Percentiles rank a stretch among this genome's conserved stretches.
phyloP scores from a whole-genome alignment of 345 rosid species.

The Mallotus nudiflorus region DNA sequence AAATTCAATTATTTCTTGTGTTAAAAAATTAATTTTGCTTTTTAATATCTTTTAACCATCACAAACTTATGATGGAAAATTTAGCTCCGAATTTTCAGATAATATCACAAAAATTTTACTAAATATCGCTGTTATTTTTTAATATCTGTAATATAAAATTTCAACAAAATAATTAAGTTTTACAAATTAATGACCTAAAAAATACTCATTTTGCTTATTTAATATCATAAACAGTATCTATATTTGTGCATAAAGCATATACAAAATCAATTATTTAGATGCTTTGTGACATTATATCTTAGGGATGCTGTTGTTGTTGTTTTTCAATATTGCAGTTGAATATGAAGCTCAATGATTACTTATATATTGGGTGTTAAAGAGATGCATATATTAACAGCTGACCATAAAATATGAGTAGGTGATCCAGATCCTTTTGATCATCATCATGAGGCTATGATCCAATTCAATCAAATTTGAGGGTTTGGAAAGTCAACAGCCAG shows the following conservation, averaged over 20 bases:
- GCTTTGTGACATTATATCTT: not conserved
- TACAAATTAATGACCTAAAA: too few relatives aligned
- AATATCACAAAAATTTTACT: too few relatives aligned
- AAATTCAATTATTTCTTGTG: too few relatives aligned
- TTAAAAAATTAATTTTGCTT: too few relatives aligned
- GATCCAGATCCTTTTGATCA: conserved; percentile 18
- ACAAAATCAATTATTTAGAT: not conserved
- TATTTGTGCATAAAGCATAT: not conserved
- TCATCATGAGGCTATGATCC: conserved; percentile 16
- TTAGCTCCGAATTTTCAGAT: too few relatives aligned
- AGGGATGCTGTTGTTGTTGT: conserved; percentile 11
- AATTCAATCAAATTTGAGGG: conserved; percentile 11
- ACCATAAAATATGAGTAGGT: conserved; percentile 13
- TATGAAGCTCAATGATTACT: conserved; percentile 23
- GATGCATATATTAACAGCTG: conserved; percentile 4
- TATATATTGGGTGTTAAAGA: not conserved
- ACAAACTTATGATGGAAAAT: too few relatives aligned
- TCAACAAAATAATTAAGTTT: too few relatives aligned
- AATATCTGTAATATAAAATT: too few relatives aligned
- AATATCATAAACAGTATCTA: not conserved
- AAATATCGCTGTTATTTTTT: too few relatives aligned
- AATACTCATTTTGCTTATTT: too few relatives aligned
- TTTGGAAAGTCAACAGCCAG: not conserved
- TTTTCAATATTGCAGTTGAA: conserved; percentile 1
- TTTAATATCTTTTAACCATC: too few relatives aligned